Evolutionary conservation across 164 flowering plant genomes (phyloP).

Genomic region (Taxillus chinensis): DNA sequence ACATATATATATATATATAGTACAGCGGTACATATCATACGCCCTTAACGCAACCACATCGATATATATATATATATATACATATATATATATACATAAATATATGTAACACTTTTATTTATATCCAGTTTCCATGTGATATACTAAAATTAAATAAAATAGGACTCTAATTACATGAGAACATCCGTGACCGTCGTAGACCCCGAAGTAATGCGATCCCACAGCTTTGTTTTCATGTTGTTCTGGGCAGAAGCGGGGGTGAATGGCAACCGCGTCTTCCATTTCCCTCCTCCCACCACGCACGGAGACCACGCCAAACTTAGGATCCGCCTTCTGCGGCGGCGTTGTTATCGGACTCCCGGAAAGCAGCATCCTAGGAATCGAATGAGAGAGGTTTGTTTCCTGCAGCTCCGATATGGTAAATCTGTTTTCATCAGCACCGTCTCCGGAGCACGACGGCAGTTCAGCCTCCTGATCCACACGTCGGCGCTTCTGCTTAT

Average conservation of each 20-base stretch:
- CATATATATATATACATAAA: no score
- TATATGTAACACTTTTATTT: no score
- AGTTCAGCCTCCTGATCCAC: conserved; percentile 1
- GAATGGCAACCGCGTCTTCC: conserved; percentile 64
- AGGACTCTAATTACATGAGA: conserved; percentile 49
- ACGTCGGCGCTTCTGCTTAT: conserved; percentile 17
- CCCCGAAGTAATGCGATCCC: conserved; percentile 52
- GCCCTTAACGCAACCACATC: no score
- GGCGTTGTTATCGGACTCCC: background rate
- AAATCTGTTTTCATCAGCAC: background rate
- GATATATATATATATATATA: no score
- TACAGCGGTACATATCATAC: no score
- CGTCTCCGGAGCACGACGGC: background rate
- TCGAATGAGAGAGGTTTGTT: background rate
- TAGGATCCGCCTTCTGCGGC: conserved; percentile 16
- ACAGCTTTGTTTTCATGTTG: background rate
- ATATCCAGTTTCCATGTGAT: background rate
- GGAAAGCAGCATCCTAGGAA: background rate
- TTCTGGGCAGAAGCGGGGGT: conserved; percentile 27
- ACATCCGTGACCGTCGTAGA: conserved; percentile 94
- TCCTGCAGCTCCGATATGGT: no score
- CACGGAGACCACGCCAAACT: conserved; percentile 50
- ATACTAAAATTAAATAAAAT: background rate
- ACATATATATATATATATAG: no score
- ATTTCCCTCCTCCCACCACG: conserved; percentile 72